These are phyloP conservation scores for Nadsonia starkeyi-henricii DNA, from an alignment of 1,139 yeast genomes.

Conservation along the genomic window DNA sequence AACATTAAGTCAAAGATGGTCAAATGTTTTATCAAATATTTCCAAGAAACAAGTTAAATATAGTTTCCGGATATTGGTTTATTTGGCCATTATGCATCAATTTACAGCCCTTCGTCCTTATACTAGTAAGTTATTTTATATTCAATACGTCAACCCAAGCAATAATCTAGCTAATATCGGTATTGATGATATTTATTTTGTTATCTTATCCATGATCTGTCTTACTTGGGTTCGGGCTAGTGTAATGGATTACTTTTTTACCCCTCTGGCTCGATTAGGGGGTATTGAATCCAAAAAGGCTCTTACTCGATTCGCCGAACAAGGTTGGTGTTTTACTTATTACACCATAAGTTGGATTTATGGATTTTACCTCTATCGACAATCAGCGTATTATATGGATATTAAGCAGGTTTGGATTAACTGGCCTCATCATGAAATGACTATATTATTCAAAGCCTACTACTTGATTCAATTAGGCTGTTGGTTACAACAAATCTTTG, in stretches of 20 bases:
- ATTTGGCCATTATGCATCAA: constrained; percentile 11
- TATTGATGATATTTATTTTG: constrained; percentile 36
- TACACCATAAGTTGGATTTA: constrained; percentile 40
- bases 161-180: constrained; percentile 16
- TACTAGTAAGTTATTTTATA: constrained; percentile 14
- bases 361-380: constrained; percentile 45
- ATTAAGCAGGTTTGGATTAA: constrained; percentile 47
- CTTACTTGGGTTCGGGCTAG: constrained; percentile 48
- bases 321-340: constrained; percentile 66
- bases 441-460: constrained; percentile 43
- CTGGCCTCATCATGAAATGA: constrained; percentile 56
- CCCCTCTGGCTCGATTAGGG: constrained; percentile 40
- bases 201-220: constrained; percentile 40
- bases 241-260: constrained; percentile 42
- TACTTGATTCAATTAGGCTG: constrained; percentile 59
- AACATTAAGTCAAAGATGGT: background rate
- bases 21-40: background rate
- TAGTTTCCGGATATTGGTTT: constrained; percentile 9
- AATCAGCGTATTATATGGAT: constrained; percentile 47
- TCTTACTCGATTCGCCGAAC: constrained; percentile 65
- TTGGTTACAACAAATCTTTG: constrained; percentile 74
- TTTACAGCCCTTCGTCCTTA: constrained; percentile 12
- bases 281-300: constrained; percentile 39
- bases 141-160: constrained; percentile 15
- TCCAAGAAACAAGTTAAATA: constrained; percentile 6